Base-by-base conservation (phyloP, 352 stramenopile species). In the Globisporangium okanoganense region DNA sequence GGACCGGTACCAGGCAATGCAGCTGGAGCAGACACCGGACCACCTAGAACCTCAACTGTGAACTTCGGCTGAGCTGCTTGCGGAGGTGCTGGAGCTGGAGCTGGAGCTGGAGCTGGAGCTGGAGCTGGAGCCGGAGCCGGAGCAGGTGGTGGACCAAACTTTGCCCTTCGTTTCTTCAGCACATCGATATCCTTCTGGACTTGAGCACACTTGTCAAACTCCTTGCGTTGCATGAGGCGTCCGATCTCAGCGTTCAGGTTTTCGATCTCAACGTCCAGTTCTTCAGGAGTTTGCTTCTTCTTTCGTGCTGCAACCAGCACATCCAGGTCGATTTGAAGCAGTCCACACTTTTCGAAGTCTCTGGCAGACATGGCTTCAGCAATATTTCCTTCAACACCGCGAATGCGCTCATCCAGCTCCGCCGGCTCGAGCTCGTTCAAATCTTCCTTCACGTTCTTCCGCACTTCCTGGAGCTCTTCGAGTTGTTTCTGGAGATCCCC, bases 151-250 rank as follows among this genome's bases (percentile, higher is more conserved):
- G 75, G 65, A 16, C 76, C 71, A 58, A 90, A 90, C 62, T 83
- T 83, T 0, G 79, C 78, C 12, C 84, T 57, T 13, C 79, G 79
- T 55, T 82, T 86, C 61, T 95, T 94, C 38, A 94, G 51, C 18
- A 76, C 70, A 41, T 94, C 84, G 44, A 96, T 92, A 33, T 95
- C 77, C 25, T 81, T 90, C 33, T 96, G 87, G 40, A 96, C 72
- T n/a, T 89, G 69, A 0, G 83, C 78, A 49, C 86, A 96, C 61
- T 95, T 95, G 49, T 90, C 82, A 45, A 95, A 95, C 57, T 91
- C 67, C 57, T 96, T 96, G 25, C 78, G 74, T 52, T 88, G 71
- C 85, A 96, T 92, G 41, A 87, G 55, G 2, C 58, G 61, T 18
- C 74, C 73, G 13, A 95, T 77, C 48, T 92, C 79, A 12, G 62